phyloP scores from a whole-genome alignment of 78 protist genomes.

The Blattamonas nauphoetae region DNA sequence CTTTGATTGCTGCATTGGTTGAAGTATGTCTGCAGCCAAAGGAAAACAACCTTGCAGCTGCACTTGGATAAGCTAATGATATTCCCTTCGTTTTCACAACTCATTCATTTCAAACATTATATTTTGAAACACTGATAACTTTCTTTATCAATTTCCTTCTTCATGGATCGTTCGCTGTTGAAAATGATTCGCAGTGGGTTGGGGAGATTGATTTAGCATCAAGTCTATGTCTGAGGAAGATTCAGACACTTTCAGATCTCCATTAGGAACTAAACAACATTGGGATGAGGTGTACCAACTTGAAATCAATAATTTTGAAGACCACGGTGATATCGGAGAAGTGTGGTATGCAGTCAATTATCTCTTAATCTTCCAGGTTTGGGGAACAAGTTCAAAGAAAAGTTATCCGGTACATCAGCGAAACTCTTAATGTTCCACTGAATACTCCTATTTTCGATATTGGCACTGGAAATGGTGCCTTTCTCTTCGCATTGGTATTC shows the following conservation, averaged over 20 bases:
- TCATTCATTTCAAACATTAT: no score
- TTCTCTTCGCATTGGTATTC: background rate
- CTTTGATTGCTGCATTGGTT: background rate
- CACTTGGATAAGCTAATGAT: no score
- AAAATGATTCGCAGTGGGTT: no score
- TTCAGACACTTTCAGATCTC: background rate
- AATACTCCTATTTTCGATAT: background rate
- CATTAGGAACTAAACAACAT: background rate
- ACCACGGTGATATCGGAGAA: background rate
- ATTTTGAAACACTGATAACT: no score
- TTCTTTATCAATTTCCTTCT: no score
- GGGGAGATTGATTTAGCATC: no score
- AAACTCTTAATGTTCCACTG: background rate
- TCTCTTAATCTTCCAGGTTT: background rate
- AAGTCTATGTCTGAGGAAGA: no score
- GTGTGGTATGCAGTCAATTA: background rate
- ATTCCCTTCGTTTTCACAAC: no score
- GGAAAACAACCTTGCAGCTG: slow-evolving; percentile 32
- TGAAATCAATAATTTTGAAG: background rate
- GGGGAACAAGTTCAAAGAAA: background rate
- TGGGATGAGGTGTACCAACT: background rate
- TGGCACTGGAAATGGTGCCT: background rate
- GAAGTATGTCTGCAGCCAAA: slow-evolving; percentile 29
- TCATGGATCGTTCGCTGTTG: no score
- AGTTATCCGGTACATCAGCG: background rate